Conservation (phyloP, 2,329 filamentous ascomycete species). For the Pyricularia grisea region DNA sequence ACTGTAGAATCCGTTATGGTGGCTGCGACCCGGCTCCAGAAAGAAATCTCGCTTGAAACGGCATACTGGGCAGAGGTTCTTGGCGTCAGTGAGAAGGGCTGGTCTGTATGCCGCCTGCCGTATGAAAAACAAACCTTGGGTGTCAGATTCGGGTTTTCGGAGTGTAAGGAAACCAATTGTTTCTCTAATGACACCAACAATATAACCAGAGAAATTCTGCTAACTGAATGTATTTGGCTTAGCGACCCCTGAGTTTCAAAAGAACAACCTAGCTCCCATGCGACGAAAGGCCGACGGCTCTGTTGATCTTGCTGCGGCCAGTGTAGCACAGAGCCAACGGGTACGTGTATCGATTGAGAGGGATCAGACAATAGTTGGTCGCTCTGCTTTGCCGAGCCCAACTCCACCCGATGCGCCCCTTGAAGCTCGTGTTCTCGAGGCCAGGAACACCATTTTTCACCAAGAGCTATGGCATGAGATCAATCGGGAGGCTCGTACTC, state of each 20-base stretch:
- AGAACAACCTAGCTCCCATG: conserved; percentile 74
- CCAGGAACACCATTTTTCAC: conserved; percentile 69
- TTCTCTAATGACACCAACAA: conserved; percentile 7
- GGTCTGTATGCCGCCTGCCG: conserved; percentile 74
- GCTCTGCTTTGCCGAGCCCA: conserved; percentile 39
- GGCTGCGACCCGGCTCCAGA: conserved; percentile 62
- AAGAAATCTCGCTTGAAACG: conserved; percentile 70
- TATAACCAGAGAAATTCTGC: conserved; percentile 4
- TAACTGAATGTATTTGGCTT: conserved; percentile 17
- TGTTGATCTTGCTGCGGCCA: conserved; percentile 61
- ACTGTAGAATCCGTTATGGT: conserved; percentile 65
- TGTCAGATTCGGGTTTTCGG: conserved; percentile 82
- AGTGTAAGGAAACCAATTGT: conserved; percentile 34
- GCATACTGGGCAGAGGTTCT: conserved; percentile 86
- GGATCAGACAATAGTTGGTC: conserved; percentile 48
- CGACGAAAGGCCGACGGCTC: conserved; percentile 64
- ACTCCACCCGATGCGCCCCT: conserved; percentile 49
- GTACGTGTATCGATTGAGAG: conserved; percentile 60
- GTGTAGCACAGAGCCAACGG: conserved; percentile 42
- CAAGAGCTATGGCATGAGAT: conserved; percentile 90
- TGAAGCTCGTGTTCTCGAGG: conserved; percentile 61
- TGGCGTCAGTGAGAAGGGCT: conserved; percentile 71
- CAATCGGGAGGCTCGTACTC: conserved; percentile 65
- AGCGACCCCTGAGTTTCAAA: conserved; percentile 48
- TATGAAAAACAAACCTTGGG: conserved; percentile 65